phyloP scores from a whole-genome alignment of 192 early-diverging fungal species.

The Lunasporangiospora selenospora region DNA sequence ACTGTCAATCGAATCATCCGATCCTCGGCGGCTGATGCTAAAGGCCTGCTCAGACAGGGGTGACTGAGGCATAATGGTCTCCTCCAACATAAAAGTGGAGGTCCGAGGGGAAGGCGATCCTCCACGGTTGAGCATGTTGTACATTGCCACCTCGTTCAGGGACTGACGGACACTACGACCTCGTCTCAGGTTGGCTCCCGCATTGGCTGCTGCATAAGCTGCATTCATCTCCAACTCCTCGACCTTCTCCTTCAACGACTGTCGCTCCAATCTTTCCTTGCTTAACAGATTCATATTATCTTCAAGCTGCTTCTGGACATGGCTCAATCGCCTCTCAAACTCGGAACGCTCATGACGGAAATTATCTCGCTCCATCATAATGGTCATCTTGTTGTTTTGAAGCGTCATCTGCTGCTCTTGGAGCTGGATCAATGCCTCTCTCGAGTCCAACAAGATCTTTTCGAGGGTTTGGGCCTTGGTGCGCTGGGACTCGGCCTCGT shows the following conservation, averaged over 20 bases:
- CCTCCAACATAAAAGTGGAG: conserved; percentile 24
- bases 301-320: conserved; percentile 39
- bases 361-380: conserved; percentile 33
- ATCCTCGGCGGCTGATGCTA: conserved; percentile 29
- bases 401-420: conserved; percentile 44
- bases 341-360: conserved; percentile 23
- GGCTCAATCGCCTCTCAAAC: conserved; percentile 25
- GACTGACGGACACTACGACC: conserved; percentile 36
- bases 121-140: conserved; percentile 25
- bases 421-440: conserved; percentile 34
- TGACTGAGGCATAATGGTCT: no score
- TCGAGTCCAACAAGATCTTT: conserved; percentile 30
- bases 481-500: conserved; percentile 35
- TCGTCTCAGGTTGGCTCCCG: conserved; percentile 8
- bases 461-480: conserved; percentile 27
- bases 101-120: conserved; percentile 33
- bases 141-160: conserved; percentile 28
- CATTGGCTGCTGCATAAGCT: conserved; percentile 15
- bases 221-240: conserved; percentile 47
- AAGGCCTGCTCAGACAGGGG: no score
- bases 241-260: conserved; percentile 39
- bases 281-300: conserved; percentile 35
- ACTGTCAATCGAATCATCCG: conserved; percentile 25
- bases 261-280: conserved; percentile 34
- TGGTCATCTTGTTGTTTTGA: conserved; percentile 31